Evolutionary conservation across 108 stramenopile genomes (phyloP).

Genomic region (Bacterosira constricta): DNA sequence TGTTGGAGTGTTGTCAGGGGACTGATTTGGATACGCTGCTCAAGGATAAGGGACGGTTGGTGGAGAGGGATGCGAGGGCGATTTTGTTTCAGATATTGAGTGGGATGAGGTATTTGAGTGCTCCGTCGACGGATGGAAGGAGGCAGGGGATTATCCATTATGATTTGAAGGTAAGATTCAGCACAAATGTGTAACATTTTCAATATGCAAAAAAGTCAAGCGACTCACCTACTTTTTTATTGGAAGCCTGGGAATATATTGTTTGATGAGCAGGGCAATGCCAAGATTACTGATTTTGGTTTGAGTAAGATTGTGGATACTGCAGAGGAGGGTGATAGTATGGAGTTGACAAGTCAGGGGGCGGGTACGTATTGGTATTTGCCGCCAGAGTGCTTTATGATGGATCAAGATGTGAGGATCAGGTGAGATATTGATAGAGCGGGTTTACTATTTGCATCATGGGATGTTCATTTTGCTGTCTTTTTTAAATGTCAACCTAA

Average conservation of each 20-base stretch:
- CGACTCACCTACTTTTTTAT: slow-evolving; percentile 47
- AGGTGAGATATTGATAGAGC: slow-evolving; percentile 48
- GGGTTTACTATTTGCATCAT: no score
- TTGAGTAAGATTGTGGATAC: slow-evolving; percentile 92
- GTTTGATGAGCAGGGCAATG: slow-evolving; percentile 94
- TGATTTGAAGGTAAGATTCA: slow-evolving; percentile 96
- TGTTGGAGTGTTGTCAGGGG: slow-evolving; percentile 95
- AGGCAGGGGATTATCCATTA: slow-evolving; percentile 98
- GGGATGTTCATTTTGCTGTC: no score
- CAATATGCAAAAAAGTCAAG: no score
- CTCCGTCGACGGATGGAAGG: slow-evolving; percentile 74
- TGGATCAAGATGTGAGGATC: slow-evolving; percentile 75
- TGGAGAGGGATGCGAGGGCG: slow-evolving; percentile 92
- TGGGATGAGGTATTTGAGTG: slow-evolving; percentile 94
- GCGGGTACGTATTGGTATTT: slow-evolving; percentile 99
- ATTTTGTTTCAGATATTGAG: slow-evolving; percentile 93
- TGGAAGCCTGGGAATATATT: slow-evolving; percentile 82
- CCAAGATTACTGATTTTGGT: slow-evolving; percentile 99
- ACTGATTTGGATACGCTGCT: slow-evolving; percentile 92
- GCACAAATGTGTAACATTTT: no score
- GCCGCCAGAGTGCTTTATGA: slow-evolving; percentile 98
- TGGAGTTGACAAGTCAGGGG: slow-evolving; percentile 99
- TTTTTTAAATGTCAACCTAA: no score
- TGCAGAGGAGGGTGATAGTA: slow-evolving; percentile 77
- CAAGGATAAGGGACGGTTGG: slow-evolving; percentile 76